These are phyloP conservation scores for Colletotrichum musicola DNA, from an alignment of 2,329 filamentous ascomycete genomes.

Conservation along the genomic window DNA sequence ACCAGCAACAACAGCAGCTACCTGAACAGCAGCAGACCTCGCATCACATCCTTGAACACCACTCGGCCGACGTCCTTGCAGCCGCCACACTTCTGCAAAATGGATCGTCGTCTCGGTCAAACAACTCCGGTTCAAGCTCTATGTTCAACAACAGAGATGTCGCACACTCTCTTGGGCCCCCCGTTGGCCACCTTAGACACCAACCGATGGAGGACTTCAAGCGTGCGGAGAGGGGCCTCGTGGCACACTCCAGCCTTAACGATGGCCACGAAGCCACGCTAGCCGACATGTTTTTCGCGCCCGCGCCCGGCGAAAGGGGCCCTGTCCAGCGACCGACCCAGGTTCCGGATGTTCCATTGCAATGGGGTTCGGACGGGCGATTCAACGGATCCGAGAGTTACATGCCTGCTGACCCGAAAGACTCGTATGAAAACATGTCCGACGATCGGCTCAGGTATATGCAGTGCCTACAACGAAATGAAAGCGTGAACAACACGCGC, in stretches of 20 bases:
- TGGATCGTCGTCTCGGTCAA: slow-evolving; percentile 47
- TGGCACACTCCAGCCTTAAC: slow-evolving; percentile 43
- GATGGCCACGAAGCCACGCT: slow-evolving; percentile 52
- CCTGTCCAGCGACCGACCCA: slow-evolving; percentile 42
- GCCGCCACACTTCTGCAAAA: slow-evolving; percentile 67
- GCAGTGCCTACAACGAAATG: slow-evolving; percentile 67
- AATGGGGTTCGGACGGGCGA: slow-evolving; percentile 77
- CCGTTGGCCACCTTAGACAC: slow-evolving; percentile 57
- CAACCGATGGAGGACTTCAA: slow-evolving; percentile 58
- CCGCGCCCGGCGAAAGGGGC: slow-evolving; percentile 39
- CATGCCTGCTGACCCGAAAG: slow-evolving; percentile 67
- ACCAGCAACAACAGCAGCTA: slow-evolving; percentile 42
- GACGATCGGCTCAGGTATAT: slow-evolving; percentile 68
- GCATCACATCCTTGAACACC: slow-evolving; percentile 43
- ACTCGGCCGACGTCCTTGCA: slow-evolving; percentile 68
- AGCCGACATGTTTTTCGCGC: slow-evolving; percentile 56
- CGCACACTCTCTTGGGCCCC: slow-evolving; percentile 46
- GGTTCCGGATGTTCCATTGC: slow-evolving; percentile 57
- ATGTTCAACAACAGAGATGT: slow-evolving; percentile 35
- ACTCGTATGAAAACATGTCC: slow-evolving; percentile 69
- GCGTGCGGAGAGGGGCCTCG: slow-evolving; percentile 52
- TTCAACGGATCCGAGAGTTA: slow-evolving; percentile 72
- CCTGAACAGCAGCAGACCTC: slow-evolving; percentile 33
- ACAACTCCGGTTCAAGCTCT: slow-evolving; percentile 40
- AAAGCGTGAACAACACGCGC: slow-evolving; percentile 70